Evolutionary conservation across 805 yeast species (phyloP), one percentile per base, ranked within the genome.

Genomic region (Zygosaccharomyces lentus): DNA sequence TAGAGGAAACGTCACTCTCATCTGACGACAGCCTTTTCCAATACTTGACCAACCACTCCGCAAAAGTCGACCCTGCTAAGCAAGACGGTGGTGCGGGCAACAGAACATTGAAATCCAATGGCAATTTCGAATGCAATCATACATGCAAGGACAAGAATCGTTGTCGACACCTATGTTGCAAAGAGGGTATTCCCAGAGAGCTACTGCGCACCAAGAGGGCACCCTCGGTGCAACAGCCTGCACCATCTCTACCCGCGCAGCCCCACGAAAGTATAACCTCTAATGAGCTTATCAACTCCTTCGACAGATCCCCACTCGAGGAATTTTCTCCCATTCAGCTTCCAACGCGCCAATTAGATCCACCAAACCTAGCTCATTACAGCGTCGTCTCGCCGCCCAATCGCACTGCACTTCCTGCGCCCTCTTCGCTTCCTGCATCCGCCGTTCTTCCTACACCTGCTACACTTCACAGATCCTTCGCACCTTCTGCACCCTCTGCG

Each of bases 131-230:
- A 34, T 76, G 79, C 46, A 58, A 65, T 34, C 80, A 76, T 51
- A 40, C 57, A 3, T 76, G 80, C 49, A 72, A 66, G 39, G 67
- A 60, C 51, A 58, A 57, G 36, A 24, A n/a, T 2, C 59, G 52
- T 0, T 76, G 79, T 44, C 66, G 78, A 9, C 79, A 76, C 53
- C 41, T 70, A 4, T 75, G 80, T 42, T 76, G 80, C 47, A 67
- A 70, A 32, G 74, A 71, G 30, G 79, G 79, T 1, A 56, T 69
- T 15, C 67, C 69, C 2, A 46, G 40, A 27, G 40, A 41, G 4
- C 40, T 38, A 31, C 15, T 55, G 23, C 48, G 46, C 9, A 9
- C 37, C 26, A 44, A 45, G 25, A 40, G 36, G 31, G 7, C 29
- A 2, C 27, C 27, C n/a, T 36, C 37, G 7, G 17, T 13, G 19